Base-by-base conservation (phyloP, 371 early-diverging fungal species). In the Rhizopus sp. region DNA sequence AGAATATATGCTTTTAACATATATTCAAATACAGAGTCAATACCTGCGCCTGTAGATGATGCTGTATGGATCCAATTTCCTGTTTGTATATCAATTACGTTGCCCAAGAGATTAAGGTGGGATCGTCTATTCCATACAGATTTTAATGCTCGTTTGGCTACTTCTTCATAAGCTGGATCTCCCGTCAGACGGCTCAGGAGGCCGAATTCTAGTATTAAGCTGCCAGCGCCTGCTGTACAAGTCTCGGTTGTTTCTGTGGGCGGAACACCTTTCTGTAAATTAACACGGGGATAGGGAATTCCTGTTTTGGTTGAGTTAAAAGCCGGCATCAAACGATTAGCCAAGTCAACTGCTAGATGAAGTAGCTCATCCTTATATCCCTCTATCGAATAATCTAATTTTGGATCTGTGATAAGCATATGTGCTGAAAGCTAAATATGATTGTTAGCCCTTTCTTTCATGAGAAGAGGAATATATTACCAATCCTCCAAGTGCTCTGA, bases 21-120 rank as follows among this genome's bases (percentile, higher is more conserved):
- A 59, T 98, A 98, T 77, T 97, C 98, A 70, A 88, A 96, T 23
- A 91, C 87, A 6, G 95, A 94, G 72, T 98, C 98, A 23, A 94
- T 84, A 33, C 97, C 97, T 3, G 96, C 97, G 13, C 96, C 93
- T 13, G 94, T 86, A 6, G 89, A 84, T 16, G 88, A 75, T n/a
- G 86, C 81, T 3, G 79, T 73, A 32, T 86, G 81, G n/a, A 82
- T 73, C 93, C 93, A 92, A 50, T 80, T 70, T 2, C 87, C 89
- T 16, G 80, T 80, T 42, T 80, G 80, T 13, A 93, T 71, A 56
- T 93, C 81, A 60, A 95, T 87, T 0, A 87, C 84, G 62, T 96
- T 94, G 4, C 98, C 98, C 16, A 96, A 63, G 7, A 98, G 75
- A 45, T 88, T 83, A 6, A 88, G 60, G 7, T 82, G 68, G 0